Percentiles rank a stretch among this genome's conserved stretches.
Evolutionary conservation across 2,329 filamentous ascomycete genomes (phyloP).

Genomic region (Pseudofabraea citricarpa): DNA sequence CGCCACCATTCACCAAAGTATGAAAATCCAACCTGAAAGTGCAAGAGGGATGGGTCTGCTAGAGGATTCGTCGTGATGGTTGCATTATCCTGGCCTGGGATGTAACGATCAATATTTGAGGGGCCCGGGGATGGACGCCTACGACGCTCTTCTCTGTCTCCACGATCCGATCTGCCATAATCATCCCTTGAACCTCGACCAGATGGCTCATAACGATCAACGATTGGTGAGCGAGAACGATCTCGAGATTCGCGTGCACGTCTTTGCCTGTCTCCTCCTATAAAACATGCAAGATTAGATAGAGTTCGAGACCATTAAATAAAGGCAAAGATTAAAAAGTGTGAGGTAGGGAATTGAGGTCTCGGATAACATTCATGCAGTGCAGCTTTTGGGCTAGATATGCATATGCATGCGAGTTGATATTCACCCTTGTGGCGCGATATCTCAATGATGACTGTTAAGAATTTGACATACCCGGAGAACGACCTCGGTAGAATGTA

Average conservation of each 20-base stretch:
- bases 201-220: conserved; percentile 75
- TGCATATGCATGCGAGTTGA: too few relatives aligned
- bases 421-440: too few relatives aligned
- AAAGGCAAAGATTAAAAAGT: conserved; percentile 10
- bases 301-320: too few relatives aligned
- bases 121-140: conserved; percentile 54
- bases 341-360: not conserved
- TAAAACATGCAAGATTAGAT: too few relatives aligned
- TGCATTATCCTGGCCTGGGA: conserved; percentile 64
- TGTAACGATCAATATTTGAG: conserved; percentile 78
- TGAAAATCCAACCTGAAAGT: conserved; percentile 79
- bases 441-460: not conserved
- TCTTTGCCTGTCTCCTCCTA: conserved; percentile 51
- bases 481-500: conserved; percentile 61
- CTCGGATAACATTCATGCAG: not conserved
- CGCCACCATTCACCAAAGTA: conserved; percentile 88
- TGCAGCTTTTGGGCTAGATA: not conserved
- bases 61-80: conserved; percentile 60
- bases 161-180: conserved; percentile 50
- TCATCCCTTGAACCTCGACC: conserved; percentile 62
- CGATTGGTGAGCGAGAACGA: conserved; percentile 65
- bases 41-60: conserved; percentile 65
- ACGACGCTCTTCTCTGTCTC: conserved; percentile 55
- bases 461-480: conserved; percentile 56
- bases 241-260: conserved; percentile 48